Conservation (phyloP, 192 early-diverging fungal genomes). For the Diversispora eburnea region DNA sequence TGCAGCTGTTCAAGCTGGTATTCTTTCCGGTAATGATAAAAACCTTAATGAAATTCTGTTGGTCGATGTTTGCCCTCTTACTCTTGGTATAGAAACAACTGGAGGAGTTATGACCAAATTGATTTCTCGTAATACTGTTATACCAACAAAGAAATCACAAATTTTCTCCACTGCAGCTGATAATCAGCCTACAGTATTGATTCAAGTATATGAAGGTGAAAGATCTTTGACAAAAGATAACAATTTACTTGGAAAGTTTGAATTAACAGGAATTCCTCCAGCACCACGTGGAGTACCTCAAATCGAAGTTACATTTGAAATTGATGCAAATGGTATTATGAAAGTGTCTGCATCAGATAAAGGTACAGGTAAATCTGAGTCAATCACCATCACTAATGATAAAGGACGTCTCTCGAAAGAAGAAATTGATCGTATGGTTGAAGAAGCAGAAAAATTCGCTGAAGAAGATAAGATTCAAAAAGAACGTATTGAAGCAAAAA, state of each 20-base stretch:
- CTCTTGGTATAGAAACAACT: conserved; percentile 97
- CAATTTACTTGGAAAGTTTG: conserved; percentile 96
- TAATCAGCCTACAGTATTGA: conserved; percentile 95
- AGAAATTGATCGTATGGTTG: conserved; percentile 96
- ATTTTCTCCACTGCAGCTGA: conserved; percentile 97
- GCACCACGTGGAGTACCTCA: conserved; percentile 95
- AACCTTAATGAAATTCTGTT: conserved; percentile 66
- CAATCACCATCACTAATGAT: conserved; percentile 96
- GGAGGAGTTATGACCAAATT: conserved; percentile 97
- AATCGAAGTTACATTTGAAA: conserved; percentile 96
- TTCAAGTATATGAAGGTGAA: conserved; percentile 98
- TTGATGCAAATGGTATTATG: conserved; percentile 93
- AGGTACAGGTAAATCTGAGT: conserved; percentile 94
- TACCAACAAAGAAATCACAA: conserved; percentile 98
- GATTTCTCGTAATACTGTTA: conserved; percentile 87
- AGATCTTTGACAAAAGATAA: conserved; percentile 97
- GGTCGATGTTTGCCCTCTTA: conserved; percentile 94
- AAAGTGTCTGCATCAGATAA: conserved; percentile 92
- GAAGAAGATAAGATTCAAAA: conserved; percentile 82
- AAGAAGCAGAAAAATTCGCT: conserved; percentile 90
- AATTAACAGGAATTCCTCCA: conserved; percentile 91
- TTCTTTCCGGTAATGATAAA: conserved; percentile 69
- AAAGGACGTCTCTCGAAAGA: conserved; percentile 92
- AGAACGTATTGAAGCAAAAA: conserved; percentile 88
- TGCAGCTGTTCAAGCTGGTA: conserved; percentile 94